phyloP scores from a whole-genome alignment of 2,329 filamentous ascomycete species.

The Exophiala aquamarina region DNA sequence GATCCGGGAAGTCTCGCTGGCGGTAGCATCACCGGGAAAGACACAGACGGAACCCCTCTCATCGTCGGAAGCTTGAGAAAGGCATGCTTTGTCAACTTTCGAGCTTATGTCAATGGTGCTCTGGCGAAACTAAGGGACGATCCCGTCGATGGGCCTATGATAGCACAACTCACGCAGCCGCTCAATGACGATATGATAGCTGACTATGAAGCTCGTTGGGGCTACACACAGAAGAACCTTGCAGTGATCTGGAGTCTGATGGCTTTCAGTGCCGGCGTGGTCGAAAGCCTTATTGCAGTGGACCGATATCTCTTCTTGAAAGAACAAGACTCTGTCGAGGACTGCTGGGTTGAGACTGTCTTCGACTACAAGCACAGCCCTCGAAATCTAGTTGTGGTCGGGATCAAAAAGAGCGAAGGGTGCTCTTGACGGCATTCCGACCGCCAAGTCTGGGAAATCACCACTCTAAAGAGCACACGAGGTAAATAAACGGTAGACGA shows the following conservation, averaged over 20 bases:
- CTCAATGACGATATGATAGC: constrained; percentile 76
- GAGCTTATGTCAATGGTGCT: constrained; percentile 76
- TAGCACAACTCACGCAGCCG: constrained; percentile 64
- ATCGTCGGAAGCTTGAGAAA: constrained; percentile 86
- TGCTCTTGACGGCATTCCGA: no score
- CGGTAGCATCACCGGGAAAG: constrained; percentile 24
- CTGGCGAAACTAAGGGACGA: constrained; percentile 69
- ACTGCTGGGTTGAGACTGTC: constrained; percentile 88
- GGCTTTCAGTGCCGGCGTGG: constrained; percentile 87
- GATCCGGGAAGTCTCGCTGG: constrained; percentile 26
- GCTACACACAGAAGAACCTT: constrained; percentile 71
- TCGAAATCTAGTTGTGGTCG: constrained; percentile 88
- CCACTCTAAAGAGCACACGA: no score
- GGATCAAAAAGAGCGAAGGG: constrained; percentile 63
- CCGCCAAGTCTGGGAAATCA: no score
- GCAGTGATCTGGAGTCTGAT: constrained; percentile 91
- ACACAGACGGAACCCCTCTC: constrained; percentile 65
- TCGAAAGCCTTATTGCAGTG: constrained; percentile 85
- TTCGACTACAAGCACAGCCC: constrained; percentile 88
- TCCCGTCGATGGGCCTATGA: constrained; percentile 58
- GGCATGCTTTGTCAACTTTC: constrained; percentile 72
- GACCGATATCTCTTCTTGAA: constrained; percentile 86
- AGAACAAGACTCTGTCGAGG: constrained; percentile 72
- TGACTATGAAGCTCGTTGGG: constrained; percentile 66
- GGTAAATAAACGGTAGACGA: no score